Conservation (phyloP, 371 early-diverging fungal genomes). For the Antonospora locustae region DNA sequence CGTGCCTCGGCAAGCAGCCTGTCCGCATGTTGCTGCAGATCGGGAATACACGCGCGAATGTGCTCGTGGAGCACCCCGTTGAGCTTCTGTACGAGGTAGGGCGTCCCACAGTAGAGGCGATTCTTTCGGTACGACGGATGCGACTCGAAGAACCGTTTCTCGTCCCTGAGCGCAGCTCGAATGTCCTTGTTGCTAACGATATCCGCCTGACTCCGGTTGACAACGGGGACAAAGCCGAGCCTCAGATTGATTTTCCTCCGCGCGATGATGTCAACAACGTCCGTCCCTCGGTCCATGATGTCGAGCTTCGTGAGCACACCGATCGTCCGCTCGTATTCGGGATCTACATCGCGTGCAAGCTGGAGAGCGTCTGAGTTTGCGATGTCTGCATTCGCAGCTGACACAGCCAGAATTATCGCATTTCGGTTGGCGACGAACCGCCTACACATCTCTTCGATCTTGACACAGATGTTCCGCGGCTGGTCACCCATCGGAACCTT, state of each 20-base stretch:
- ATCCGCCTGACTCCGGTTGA: slow-evolving; percentile 57
- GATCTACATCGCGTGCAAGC: slow-evolving; percentile 73
- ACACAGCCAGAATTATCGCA: slow-evolving; percentile 82
- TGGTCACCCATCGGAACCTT: slow-evolving; percentile 62
- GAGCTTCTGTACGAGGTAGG: slow-evolving; percentile 76
- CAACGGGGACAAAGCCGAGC: slow-evolving; percentile 68
- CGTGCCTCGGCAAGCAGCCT: slow-evolving; percentile 56
- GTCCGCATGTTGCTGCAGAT: slow-evolving; percentile 43
- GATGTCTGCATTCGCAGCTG: slow-evolving; percentile 76
- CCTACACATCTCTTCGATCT: slow-evolving; percentile 88
- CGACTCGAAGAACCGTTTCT: slow-evolving; percentile 73
- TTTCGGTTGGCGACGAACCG: slow-evolving; percentile 76
- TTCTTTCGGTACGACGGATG: slow-evolving; percentile 78
- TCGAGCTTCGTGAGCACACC: slow-evolving; percentile 81
- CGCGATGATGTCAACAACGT: slow-evolving; percentile 88
- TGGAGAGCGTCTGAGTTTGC: slow-evolving; percentile 78
- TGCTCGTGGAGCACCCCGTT: slow-evolving; percentile 64
- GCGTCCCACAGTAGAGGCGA: slow-evolving; percentile 89
- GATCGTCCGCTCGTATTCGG: slow-evolving; percentile 66
- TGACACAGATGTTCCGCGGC: slow-evolving; percentile 70
- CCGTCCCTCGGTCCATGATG: slow-evolving; percentile 91
- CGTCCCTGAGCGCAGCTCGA: slow-evolving; percentile 65
- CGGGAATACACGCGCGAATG: slow-evolving; percentile 40
- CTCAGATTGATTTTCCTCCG: slow-evolving; percentile 79
- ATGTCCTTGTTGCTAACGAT: slow-evolving; percentile 77